Percentiles rank a stretch among this genome's conserved stretches.
Conservation (phyloP, 2,329 filamentous ascomycete genomes). For the Neopestalotiopsis sp. region DNA sequence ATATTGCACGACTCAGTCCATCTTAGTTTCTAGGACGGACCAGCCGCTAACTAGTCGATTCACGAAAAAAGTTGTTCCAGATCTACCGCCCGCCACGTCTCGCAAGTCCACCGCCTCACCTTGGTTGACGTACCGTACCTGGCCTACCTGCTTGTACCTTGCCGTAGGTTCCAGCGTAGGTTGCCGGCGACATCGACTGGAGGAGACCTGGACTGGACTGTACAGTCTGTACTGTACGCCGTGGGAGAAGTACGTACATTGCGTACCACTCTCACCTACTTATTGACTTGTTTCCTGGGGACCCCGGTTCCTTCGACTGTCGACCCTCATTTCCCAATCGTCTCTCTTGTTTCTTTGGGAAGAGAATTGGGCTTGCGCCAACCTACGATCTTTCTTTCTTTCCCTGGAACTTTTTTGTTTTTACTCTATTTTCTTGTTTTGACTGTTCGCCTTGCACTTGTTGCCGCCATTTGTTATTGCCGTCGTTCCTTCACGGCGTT, state of each 20-base stretch:
- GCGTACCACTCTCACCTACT: not conserved
- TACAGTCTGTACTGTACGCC: no score
- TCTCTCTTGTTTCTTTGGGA: not conserved
- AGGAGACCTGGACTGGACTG: not conserved
- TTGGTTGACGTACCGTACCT: conserved; percentile 5
- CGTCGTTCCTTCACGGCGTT: not conserved
- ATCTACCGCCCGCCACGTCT: not conserved
- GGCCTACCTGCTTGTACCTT: not conserved
- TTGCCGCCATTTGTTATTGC: not conserved
- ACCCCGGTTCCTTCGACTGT: not conserved
- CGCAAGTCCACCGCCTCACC: not conserved
- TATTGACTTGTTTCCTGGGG: conserved; percentile 11
- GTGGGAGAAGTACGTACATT: not conserved
- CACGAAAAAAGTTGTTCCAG: conserved; percentile 7
- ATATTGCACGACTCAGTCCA: conserved; percentile 10
- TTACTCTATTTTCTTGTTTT: not conserved
- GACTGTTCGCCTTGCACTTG: not conserved
- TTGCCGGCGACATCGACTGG: not conserved
- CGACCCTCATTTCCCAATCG: conserved; percentile 13
- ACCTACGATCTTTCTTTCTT: not conserved
- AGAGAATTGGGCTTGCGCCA: not conserved
- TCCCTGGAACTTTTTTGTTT: not conserved
- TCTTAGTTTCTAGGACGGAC: conserved; percentile 2
- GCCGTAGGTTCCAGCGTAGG: not conserved
- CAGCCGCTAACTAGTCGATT: conserved; percentile 8